Conservation (phyloP, 176 grass and related monocot genomes). For the Oryza punctata region DNA sequence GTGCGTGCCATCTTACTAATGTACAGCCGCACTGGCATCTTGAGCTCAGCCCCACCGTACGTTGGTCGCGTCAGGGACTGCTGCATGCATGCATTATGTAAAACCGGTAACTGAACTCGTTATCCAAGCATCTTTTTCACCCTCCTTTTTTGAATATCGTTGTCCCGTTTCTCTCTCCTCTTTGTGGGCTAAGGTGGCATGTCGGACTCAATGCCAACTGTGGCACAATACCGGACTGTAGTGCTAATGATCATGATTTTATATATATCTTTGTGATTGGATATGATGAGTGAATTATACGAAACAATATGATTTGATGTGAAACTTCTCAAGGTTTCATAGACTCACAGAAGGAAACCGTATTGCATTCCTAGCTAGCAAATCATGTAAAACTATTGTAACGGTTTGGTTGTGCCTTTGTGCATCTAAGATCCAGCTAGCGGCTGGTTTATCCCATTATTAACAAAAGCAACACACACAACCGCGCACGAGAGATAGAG, state of each 20-base stretch:
- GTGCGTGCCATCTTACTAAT: background rate
- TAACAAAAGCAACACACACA: too few relatives aligned
- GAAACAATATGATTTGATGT: background rate
- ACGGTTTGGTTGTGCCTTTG: too few relatives aligned
- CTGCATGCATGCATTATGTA: background rate
- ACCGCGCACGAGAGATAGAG: too few relatives aligned
- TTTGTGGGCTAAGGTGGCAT: constrained; percentile 23
- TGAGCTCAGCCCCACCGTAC: background rate
- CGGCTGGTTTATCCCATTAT: too few relatives aligned
- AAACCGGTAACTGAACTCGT: background rate
- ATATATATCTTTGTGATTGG: background rate
- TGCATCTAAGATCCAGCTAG: too few relatives aligned
- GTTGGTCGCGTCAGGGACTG: background rate
- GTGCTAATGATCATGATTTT: constrained; percentile 29
- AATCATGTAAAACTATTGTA: background rate
- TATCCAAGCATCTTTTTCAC: background rate
- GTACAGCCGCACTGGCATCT: constrained; percentile 15
- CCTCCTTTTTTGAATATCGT: background rate
- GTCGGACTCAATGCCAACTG: constrained; percentile 13
- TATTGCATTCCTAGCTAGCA: background rate
- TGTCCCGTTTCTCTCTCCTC: background rate
- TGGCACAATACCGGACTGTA: background rate
- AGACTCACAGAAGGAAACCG: background rate
- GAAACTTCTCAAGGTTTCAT: background rate
- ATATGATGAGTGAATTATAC: constrained; percentile 15